These are phyloP conservation scores for Sugiyamaella neomexicana DNA, from an alignment of 1,139 yeast genomes.

Conservation along the genomic window DNA sequence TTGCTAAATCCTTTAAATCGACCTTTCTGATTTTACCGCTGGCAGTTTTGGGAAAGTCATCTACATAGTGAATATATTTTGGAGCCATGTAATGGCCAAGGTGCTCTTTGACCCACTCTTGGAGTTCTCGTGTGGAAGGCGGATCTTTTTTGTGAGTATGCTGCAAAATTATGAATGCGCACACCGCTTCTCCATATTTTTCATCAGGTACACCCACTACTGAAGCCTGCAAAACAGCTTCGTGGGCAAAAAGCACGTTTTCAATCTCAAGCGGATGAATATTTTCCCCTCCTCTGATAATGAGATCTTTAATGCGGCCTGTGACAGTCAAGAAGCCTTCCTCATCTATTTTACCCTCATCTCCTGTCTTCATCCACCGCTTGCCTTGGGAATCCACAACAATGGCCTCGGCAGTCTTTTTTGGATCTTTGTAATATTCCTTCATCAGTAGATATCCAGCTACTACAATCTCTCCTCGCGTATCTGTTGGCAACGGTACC, in stretches of 20 bases:
- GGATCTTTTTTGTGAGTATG: constrained; percentile 24
- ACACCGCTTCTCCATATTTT: constrained; percentile 40
- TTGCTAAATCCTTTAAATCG: constrained; percentile 30
- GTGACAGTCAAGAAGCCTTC: constrained; percentile 38
- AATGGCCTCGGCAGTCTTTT: constrained; percentile 36
- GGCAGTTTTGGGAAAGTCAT: constrained; percentile 40
- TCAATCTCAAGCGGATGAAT: constrained; percentile 41
- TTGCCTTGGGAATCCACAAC: constrained; percentile 30
- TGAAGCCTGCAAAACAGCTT: constrained; percentile 36
- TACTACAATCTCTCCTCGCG: constrained; percentile 36
- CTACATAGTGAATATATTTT: constrained; percentile 35
- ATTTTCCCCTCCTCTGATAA: constrained; percentile 43
- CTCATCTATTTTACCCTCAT: constrained; percentile 39
- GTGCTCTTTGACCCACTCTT: constrained; percentile 30
- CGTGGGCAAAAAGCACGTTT: constrained; percentile 37
- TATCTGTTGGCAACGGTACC: constrained; percentile 33
- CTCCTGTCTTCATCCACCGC: constrained; percentile 42
- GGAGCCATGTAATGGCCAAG: constrained; percentile 40
- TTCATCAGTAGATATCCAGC: constrained; percentile 38
- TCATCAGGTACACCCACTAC: constrained; percentile 40
- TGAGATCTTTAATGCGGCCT: constrained; percentile 41
- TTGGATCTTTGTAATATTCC: constrained; percentile 35
- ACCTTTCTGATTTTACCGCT: constrained; percentile 41
- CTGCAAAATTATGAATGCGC: constrained; percentile 37
- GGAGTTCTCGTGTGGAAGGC: constrained; percentile 27